These are phyloP conservation scores for Penicillium polonicum DNA, from an alignment of 2,329 filamentous ascomycete genomes.

Conservation along the genomic window DNA sequence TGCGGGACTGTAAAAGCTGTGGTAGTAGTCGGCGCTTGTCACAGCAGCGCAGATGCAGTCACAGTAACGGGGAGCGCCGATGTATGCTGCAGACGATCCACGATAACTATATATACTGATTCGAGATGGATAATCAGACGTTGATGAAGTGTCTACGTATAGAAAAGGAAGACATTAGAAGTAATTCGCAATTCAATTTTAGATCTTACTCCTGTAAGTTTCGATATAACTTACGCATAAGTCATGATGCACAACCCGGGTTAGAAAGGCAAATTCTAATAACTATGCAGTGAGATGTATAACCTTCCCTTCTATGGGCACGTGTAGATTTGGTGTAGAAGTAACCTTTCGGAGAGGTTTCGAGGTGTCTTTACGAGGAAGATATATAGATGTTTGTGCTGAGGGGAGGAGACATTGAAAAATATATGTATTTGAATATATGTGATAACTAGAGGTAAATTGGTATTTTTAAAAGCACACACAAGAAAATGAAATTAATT, in stretches of 20 bases:
- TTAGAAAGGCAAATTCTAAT: neutral
- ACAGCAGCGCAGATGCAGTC: neutral
- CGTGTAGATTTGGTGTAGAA: too few relatives aligned
- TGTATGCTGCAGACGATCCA: neutral
- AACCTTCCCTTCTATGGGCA: too few relatives aligned
- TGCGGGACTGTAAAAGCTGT: too few relatives aligned
- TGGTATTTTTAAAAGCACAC: neutral
- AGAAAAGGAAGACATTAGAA: too few relatives aligned
- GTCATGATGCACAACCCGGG: neutral
- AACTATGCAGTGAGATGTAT: neutral
- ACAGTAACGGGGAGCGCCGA: neutral
- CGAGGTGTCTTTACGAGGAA: neutral
- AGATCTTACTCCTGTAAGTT: neutral
- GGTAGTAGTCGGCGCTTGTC: neutral
- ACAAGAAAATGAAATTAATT: neutral
- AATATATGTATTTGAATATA: neutral
- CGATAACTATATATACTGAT: neutral
- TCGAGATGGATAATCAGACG: too few relatives aligned
- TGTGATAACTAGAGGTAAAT: neutral
- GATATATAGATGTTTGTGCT: neutral
- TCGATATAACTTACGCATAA: neutral
- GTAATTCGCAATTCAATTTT: neutral
- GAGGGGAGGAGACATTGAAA: neutral
- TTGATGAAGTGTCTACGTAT: neutral
- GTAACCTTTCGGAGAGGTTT: too few relatives aligned